Evolutionary conservation across 2,329 filamentous ascomycete species (phyloP), one percentile per base, ranked within the genome.

Genomic region (Amphichorda felina): DNA sequence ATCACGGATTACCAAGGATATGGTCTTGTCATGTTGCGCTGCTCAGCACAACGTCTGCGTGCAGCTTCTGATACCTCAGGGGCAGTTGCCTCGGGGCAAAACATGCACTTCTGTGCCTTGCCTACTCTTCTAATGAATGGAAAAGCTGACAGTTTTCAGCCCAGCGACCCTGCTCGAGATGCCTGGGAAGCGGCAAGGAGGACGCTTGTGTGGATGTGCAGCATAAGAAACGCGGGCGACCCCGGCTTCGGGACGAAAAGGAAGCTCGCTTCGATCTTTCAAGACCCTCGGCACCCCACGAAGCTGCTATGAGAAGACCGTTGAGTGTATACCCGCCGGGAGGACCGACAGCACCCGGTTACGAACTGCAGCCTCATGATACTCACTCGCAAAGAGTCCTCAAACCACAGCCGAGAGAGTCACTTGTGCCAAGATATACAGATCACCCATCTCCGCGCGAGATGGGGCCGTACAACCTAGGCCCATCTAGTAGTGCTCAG

Each of bases 181-280:
- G 84, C 52, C 62, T 82, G 24, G 75, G 75, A 47, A 85, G 84
- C 50, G 81, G 82, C 40, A 91, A 89, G 49, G 68, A 89, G 64
- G 82, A 87, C 39, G 70, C 78, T 7, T 91, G 84, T 51, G 67
- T 85, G 46, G 84, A 91, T 56, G 83, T 91, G 24, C 80, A 86
- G 50, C 84, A 91, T 57, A 91, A 89, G 57, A 91, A 89, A 55
- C 67, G 84, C 46, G 84, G 84, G 29, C 71, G 84, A 33, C 84
- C 84, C 40, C 71, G 84, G 43, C 63, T 91, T 45, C 74, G 83
- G 47, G 83, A 89, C 50, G 80, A 84, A 40, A 64, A 72, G 45
- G 74, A 79, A 43, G 50, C 67, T 33, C 66, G 73, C 42, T 77
- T 70, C 46, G 75, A 78, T 39, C 52, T 61, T 13, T 51, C 63